Conservation (phyloP, 1,284 basidiomycete species). For the Malassezia dermatis region DNA sequence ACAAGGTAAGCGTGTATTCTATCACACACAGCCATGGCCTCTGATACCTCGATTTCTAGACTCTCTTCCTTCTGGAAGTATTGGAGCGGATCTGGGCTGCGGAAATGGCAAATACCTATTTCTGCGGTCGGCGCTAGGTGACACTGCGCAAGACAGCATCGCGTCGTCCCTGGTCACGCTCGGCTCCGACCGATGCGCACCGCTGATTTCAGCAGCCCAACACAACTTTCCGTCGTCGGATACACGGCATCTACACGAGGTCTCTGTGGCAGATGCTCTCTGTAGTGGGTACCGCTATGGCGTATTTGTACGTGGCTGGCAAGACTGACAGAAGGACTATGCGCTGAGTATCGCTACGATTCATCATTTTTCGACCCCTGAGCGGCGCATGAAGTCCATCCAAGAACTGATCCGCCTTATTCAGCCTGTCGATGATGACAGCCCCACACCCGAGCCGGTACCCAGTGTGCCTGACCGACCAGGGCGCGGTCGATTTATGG, state of each 20-base stretch:
- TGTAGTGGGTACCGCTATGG: slow-evolving; percentile 24
- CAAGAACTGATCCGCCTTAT: slow-evolving; percentile 36
- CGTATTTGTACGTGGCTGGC: slow-evolving; percentile 11
- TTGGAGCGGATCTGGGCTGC: slow-evolving; percentile 88
- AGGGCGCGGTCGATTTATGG: slow-evolving; percentile 64
- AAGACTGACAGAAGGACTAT: slow-evolving; percentile 24
- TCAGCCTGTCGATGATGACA: slow-evolving; percentile 2
- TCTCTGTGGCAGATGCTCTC: slow-evolving; percentile 40
- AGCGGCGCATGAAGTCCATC: slow-evolving; percentile 27
- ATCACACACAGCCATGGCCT: slow-evolving; percentile 65
- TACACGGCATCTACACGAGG: slow-evolving; percentile 25
- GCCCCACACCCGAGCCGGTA: slow-evolving; percentile 2
- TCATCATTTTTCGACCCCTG: slow-evolving; percentile 41
- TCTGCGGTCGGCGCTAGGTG: slow-evolving; percentile 27
- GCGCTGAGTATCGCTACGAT: slow-evolving; percentile 46
- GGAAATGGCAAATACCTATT: slow-evolving; percentile 92
- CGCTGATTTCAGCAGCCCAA: slow-evolving; percentile 29
- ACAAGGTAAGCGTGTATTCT: slow-evolving; percentile 59
- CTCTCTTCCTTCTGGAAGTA: slow-evolving; percentile 62
- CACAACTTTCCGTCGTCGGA: slow-evolving; percentile 21
- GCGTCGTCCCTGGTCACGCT: slow-evolving; percentile 24
- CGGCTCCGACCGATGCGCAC: slow-evolving; percentile 65
- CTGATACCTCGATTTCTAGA: slow-evolving; percentile 72
- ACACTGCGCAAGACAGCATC: not conserved
- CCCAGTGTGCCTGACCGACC: not conserved